Percentiles rank a stretch among this genome's conserved stretches.
These are phyloP conservation scores for Euphorbia celastroides DNA, from an alignment of 441 rosid species.

Conservation along the genomic window DNA sequence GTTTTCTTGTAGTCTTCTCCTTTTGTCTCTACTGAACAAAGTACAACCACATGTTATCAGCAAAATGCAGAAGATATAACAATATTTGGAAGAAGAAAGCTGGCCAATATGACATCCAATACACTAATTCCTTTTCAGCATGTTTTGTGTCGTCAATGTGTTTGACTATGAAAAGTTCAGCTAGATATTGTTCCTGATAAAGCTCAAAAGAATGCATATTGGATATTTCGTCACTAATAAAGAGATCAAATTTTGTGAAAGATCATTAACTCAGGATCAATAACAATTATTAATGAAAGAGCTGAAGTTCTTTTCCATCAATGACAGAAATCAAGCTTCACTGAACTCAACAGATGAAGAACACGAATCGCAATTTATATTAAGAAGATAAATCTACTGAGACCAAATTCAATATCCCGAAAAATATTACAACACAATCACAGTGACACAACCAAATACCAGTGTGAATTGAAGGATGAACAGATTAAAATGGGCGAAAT, in stretches of 20 bases:
- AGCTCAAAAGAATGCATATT: neutral
- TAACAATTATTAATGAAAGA: no score
- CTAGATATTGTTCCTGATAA: no score
- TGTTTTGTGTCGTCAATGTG: neutral
- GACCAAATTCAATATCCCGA: no score
- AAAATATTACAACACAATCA: no score
- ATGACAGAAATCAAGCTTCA: no score
- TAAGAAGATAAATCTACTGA: no score
- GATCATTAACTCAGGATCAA: neutral
- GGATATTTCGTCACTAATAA: neutral
- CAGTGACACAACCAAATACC: no score
- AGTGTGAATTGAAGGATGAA: no score
- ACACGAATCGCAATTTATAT: no score
- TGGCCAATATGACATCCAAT: neutral
- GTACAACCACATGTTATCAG: neutral
- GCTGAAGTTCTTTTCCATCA: no score
- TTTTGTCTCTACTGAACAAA: conserved; percentile 10
- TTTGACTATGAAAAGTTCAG: neutral
- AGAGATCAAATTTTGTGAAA: neutral
- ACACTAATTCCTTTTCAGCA: neutral
- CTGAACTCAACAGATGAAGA: no score
- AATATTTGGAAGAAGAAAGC: neutral
- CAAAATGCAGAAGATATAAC: neutral
- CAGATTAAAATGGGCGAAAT: no score
- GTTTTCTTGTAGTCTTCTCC: conserved; percentile 9